These are phyloP conservation scores for Meyerozyma guilliermondii DNA, from an alignment of 1,139 yeast genomes.

Conservation along the genomic window DNA sequence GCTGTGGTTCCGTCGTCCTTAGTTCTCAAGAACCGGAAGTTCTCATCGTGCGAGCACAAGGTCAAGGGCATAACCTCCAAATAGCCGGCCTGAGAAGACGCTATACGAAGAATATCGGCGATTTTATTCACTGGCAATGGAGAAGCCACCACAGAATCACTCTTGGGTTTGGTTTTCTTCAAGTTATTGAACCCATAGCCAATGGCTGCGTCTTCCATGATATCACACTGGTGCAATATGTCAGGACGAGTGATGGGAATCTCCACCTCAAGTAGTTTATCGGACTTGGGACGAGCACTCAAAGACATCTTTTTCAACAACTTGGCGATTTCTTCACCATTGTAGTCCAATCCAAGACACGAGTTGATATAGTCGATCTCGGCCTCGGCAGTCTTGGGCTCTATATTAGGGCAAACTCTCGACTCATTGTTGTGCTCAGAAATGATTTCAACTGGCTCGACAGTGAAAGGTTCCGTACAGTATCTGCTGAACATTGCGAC, in stretches of 20 bases:
- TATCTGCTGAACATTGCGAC: constrained; percentile 95
- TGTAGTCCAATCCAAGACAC: constrained; percentile 74
- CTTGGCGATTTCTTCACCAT: constrained; percentile 61
- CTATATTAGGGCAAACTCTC: constrained; percentile 70
- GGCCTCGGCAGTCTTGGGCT: constrained; percentile 65
- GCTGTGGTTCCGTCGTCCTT: constrained; percentile 72
- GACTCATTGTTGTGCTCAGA: constrained; percentile 80
- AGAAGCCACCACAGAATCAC: constrained; percentile 77
- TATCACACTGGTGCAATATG: constrained; percentile 94
- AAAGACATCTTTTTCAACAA: constrained; percentile 81
- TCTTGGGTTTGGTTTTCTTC: constrained; percentile 72
- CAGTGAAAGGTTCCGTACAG: constrained; percentile 67
- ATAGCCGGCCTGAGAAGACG: constrained; percentile 95
- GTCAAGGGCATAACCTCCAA: constrained; percentile 94
- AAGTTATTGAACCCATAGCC: constrained; percentile 93
- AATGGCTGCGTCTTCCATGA: constrained; percentile 98
- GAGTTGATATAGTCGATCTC: constrained; percentile 87
- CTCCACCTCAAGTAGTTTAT: constrained; percentile 57
- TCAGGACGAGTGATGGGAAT: constrained; percentile 96
- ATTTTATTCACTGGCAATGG: constrained; percentile 90
- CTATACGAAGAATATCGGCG: constrained; percentile 83
- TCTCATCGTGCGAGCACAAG: constrained; percentile 93
- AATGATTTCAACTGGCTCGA: constrained; percentile 84
- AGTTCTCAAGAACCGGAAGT: constrained; percentile 77
- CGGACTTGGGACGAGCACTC: constrained; percentile 53